These are phyloP conservation scores for Chlorella sp. DNA, from an alignment of 139 green algal genomes.

Conservation along the genomic window DNA sequence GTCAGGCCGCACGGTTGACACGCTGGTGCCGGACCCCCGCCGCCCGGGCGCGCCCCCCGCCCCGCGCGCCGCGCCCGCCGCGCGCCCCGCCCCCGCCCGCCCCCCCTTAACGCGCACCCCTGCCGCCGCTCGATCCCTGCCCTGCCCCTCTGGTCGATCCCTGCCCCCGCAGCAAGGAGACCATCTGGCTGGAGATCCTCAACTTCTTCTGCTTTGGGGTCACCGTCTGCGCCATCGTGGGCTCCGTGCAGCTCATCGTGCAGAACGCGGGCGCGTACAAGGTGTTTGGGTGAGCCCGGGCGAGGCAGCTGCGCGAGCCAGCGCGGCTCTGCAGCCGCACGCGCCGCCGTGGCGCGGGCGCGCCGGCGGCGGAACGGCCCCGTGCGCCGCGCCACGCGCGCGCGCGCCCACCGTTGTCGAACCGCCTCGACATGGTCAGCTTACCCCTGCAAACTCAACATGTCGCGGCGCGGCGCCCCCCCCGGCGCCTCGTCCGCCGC, in stretches of 20 bases:
- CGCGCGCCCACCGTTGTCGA: no score
- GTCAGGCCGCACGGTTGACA: neutral
- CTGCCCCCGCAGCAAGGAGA: neutral
- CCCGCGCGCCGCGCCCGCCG: neutral
- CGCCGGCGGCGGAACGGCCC: no score
- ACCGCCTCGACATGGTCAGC: no score
- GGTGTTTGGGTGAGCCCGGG: no score
- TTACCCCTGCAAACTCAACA: no score
- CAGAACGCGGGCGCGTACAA: no score
- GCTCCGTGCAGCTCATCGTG: slow-evolving; percentile 15
- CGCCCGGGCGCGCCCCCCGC: neutral
- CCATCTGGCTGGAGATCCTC: slow-evolving; percentile 21
- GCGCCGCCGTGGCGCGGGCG: no score
- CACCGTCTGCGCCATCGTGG: slow-evolving; percentile 18
- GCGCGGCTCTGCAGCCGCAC: no score
- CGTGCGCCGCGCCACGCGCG: no score
- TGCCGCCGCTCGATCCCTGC: neutral
- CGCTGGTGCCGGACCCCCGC: neutral
- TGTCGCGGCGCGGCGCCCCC: no score
- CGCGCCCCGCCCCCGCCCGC: neutral
- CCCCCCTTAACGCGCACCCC: neutral
- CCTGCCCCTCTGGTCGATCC: neutral
- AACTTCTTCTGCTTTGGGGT: slow-evolving; percentile 19
- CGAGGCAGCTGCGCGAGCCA: no score
- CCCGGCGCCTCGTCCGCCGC: no score